These are phyloP conservation scores for Iris pallida DNA, from an alignment of 116 monocot species.

Conservation along the genomic window DNA sequence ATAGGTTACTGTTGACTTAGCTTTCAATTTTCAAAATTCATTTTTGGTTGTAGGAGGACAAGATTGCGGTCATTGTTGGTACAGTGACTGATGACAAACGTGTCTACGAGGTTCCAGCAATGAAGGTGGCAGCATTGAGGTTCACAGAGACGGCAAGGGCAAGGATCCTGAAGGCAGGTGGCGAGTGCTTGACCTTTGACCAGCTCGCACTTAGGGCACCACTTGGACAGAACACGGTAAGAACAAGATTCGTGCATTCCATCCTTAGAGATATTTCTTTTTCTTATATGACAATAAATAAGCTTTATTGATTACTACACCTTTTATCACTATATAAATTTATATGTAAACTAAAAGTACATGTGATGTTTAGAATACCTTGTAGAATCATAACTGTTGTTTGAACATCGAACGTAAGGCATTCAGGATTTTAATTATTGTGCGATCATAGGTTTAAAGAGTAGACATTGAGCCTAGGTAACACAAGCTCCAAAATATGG, in stretches of 20 bases:
- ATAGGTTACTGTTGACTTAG: not conserved
- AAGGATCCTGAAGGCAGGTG: constrained; percentile 41
- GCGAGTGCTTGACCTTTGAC: constrained; percentile 43
- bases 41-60: constrained; percentile 4
- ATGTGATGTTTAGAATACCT: not conserved
- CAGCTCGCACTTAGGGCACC: constrained; percentile 33
- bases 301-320: not conserved
- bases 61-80: constrained; percentile 34
- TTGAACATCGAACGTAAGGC: no score
- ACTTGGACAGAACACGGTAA: constrained; percentile 40
- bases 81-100: constrained; percentile 41
- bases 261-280: not conserved
- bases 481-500: no score
- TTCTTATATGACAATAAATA: not conserved
- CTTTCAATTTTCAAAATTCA: not conserved
- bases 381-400: no score
- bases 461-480: no score
- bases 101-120: constrained; percentile 22
- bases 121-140: constrained; percentile 35
- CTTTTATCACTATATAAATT: not conserved
- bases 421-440: no score
- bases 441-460: no score
- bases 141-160: constrained; percentile 46
- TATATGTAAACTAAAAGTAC: not conserved
- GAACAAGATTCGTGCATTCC: no score